These are phyloP conservation scores for Euphrasia arctica DNA, from an alignment of 305 asterid species.

Conservation along the genomic window DNA sequence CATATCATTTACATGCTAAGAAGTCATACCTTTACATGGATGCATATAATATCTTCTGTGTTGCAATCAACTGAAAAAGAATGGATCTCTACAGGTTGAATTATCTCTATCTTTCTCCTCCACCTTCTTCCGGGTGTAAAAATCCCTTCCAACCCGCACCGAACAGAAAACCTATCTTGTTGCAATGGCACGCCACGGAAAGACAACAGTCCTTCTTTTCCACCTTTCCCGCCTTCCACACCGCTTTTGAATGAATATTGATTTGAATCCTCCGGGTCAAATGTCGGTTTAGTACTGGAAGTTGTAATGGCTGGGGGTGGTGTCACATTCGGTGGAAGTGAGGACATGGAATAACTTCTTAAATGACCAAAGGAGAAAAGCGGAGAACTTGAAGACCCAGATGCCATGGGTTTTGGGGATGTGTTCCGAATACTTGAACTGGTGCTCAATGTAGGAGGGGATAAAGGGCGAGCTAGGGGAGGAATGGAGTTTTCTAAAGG, in stretches of 20 bases:
- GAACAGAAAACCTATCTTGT: slow-evolving; percentile 90
- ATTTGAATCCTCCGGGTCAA: slow-evolving; percentile 73
- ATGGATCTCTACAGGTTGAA: slow-evolving; percentile 84
- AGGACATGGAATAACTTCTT: slow-evolving; percentile 98
- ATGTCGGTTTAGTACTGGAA: slow-evolving; percentile 47
- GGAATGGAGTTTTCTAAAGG: slow-evolving; percentile 86
- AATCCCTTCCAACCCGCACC: slow-evolving; percentile 97
- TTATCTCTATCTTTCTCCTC: slow-evolving; percentile 90
- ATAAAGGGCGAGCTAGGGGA: slow-evolving; percentile 60
- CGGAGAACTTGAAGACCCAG: slow-evolving; percentile 82
- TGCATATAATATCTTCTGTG: slow-evolving; percentile 92
- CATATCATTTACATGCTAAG: background rate
- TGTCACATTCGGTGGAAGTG: slow-evolving; percentile 66
- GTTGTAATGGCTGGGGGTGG: slow-evolving; percentile 57
- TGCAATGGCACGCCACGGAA: slow-evolving; percentile 92
- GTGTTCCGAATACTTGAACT: slow-evolving; percentile 69
- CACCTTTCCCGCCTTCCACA: slow-evolving; percentile 51
- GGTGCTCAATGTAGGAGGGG: slow-evolving; percentile 71
- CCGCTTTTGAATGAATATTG: slow-evolving; percentile 65
- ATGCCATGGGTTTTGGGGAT: slow-evolving; percentile 49
- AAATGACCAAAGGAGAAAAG: slow-evolving; percentile 83
- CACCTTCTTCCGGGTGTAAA: slow-evolving; percentile 93
- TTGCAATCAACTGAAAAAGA: slow-evolving; percentile 86
- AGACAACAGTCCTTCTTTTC: slow-evolving; percentile 68
- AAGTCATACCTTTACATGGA: slow-evolving; percentile 69